Base-by-base conservation (phyloP, 352 stramenopile species). In the Pythium dissotocum region DNA sequence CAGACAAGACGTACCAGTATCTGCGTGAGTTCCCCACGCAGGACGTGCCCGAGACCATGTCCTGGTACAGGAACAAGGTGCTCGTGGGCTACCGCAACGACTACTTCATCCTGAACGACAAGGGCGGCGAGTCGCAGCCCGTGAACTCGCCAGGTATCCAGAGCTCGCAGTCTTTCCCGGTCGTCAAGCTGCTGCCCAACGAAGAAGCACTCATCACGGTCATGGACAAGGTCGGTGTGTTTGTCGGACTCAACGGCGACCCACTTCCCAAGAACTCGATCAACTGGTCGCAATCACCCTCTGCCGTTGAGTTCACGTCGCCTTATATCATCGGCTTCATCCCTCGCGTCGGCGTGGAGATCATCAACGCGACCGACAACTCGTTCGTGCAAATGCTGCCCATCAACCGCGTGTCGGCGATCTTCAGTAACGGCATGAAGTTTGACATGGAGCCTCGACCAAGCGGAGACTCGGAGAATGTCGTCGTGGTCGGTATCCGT, bases 381-480 rank as follows among this genome's bases (percentile, higher is more conserved):
- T 83, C 77, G 4, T 70, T 94, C 51, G 86, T 96, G 58, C 88
- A 96, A 70, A 88, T 78, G 7, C 72, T 96, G 52, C 71, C 86
- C 13, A 71, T 96, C 8, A 74, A 78, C 28, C 77, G 80, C 24
- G 87, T 78, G 6, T 77, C 79, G 8, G 88, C 80, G 24, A 92
- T 96, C 68, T 96, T 96, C 70, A 79, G 80, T 49, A 96, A 96
- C 67, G 88, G 88, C n/a, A 96, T 96, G 88, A 96, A 96, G 72
- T 96, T 86, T 71, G 86, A 96, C 67, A 96, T 96, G 88, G 86
- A 94, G 30, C 88, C 88, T 2, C 78, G 88, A 24, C 82, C 77
- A 12, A 83, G 71, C 28, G 85, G 83, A 36, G 88, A 96, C 55
- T 78, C 72, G 4, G 88, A 96, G 59, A 88, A 96, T 55, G 81